A percentile compares a stretch with the other conserved stretches of the same genome.
Conservation (phyloP, 345 rosid genomes). For the Brassica rapa region DNA sequence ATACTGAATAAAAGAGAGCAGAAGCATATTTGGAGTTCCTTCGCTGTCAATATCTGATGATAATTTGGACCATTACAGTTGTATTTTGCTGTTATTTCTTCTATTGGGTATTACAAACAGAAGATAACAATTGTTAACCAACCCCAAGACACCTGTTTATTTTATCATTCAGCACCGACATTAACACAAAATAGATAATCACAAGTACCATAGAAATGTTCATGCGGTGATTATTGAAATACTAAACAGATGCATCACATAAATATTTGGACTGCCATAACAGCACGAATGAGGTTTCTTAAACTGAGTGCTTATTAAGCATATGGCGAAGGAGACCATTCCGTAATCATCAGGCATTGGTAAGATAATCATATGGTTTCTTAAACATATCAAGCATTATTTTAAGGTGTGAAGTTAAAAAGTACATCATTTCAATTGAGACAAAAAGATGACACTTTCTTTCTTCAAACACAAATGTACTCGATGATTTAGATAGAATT, state of each 20-base stretch:
- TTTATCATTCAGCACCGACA: constrained; percentile 38
- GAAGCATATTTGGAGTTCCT: constrained; percentile 20
- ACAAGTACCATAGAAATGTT: neutral
- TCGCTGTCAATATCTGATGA: constrained; percentile 4
- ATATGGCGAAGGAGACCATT: constrained; percentile 20
- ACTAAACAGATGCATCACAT: neutral
- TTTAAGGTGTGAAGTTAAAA: neutral
- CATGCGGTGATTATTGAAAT: constrained; percentile 26
- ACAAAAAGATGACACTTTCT: neutral
- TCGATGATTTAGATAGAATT: neutral
- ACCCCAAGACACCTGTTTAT: constrained; percentile 22
- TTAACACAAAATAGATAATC: constrained; percentile 4
- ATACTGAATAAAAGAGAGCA: neutral
- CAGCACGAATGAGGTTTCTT: constrained; percentile 14
- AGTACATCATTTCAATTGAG: no score
- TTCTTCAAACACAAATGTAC: neutral
- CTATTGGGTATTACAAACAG: constrained; percentile 9
- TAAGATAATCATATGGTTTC: neutral
- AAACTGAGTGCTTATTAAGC: constrained; percentile 23
- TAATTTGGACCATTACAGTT: constrained; percentile 29
- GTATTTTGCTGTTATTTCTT: constrained; percentile 31
- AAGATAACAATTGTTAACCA: constrained; percentile 27
- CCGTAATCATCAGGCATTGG: constrained; percentile 6
- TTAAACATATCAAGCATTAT: neutral
- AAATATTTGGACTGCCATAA: constrained; percentile 5